Evolutionary conservation across 2,329 filamentous ascomycete genomes (phyloP), one percentile per base, ranked within the genome.

Genomic region (Nannizziopsis arthrosporioides): DNA sequence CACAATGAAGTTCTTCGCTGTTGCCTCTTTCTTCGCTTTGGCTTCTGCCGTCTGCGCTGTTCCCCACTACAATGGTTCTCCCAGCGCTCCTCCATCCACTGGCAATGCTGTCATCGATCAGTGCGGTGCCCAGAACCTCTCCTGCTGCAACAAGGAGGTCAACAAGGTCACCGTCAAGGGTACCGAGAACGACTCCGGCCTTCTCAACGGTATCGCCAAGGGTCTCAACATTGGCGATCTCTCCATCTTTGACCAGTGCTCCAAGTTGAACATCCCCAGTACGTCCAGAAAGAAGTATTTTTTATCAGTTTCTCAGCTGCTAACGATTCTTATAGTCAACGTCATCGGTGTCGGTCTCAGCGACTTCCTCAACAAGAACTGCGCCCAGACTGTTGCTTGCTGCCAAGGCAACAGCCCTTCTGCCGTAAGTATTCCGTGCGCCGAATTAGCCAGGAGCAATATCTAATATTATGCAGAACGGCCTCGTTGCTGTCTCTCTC

Each of bases 221-320:
- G 61, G 61, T 54, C 52, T 66, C 50, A 61, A 62, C 45, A 60
- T 63, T 38, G 51, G 61, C 44, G 60, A 63, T 52, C 53, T 67
- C 22, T 63, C 61, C 59, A 59, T 68, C 53, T 67, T 68, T 57
- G 57, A 67, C 54, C 59, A 66, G 60, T 68, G 66, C 64, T 65
- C 63, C 58, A 65, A 66, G 60, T 59, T 68, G 36, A 55, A 58
- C 37, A 30, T 65, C 44, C 51, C 57, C 48, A 40, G 64, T 67
- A 58, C 45, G 63, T 51, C 30, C n/a, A n/a, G 18, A 11, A 12
- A 22, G 30, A 15, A n/a, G 18, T 18, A 8, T 19, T 18, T 12
- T 15, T 19, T 15, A 43, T 10, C n/a, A 9, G 9, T 3, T 8
- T 40, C n/a, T 11, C 19, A 11, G 15, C 8, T 7, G 15, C 37